Evolutionary conservation across 441 rosid genomes (phyloP).

Genomic region (Erodium texanum): DNA sequence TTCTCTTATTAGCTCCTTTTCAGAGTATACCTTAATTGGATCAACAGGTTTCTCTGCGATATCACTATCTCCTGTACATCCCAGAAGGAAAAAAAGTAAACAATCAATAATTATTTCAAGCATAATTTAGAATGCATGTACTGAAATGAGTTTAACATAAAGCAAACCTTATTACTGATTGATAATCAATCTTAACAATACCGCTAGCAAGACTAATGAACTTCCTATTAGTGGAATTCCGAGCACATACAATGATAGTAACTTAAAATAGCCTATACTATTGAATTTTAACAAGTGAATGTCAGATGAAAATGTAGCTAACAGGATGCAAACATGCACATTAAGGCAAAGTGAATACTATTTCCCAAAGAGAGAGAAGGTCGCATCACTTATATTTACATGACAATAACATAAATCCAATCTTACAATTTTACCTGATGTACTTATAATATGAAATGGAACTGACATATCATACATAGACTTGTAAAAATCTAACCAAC

Average conservation of each 20-base stretch:
- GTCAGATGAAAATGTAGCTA: background rate
- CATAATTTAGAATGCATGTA: background rate
- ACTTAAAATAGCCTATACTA: background rate
- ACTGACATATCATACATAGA: background rate
- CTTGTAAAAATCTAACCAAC: background rate
- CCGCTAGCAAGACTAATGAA: background rate
- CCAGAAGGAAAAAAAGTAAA: slow-evolving; percentile 5
- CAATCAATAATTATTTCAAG: slow-evolving; percentile 1
- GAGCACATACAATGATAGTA: background rate
- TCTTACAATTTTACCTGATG: background rate
- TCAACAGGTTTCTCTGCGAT: slow-evolving; percentile 65
- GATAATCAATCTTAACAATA: background rate
- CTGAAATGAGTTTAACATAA: background rate
- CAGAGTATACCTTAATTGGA: slow-evolving; percentile 78
- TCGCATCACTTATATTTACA: background rate
- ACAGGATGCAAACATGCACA: background rate
- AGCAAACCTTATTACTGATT: background rate
- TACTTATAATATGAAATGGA: background rate
- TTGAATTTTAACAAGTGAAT: background rate
- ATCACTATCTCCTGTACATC: slow-evolving; percentile 60
- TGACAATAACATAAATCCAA: background rate
- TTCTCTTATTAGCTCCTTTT: slow-evolving; percentile 88
- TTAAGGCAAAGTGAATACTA: background rate
- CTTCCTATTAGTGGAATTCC: background rate
- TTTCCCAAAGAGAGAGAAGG: background rate